Conservation (phyloP, 768 basidiomycete genomes). For the Gloeostereum incarnatum region DNA sequence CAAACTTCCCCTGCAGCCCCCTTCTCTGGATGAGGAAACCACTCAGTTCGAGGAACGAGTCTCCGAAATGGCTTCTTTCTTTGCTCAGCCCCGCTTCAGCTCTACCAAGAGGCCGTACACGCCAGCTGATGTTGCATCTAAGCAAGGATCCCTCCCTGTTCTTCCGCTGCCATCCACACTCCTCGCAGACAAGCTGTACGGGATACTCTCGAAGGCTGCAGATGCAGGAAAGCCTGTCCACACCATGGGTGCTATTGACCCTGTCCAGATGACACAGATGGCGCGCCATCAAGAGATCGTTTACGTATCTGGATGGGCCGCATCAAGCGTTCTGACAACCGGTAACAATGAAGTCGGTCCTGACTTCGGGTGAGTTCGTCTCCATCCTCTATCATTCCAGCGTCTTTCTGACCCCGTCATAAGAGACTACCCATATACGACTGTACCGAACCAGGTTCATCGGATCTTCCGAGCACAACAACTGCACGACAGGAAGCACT, state of each 20-base stretch:
- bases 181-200: slow-evolving; percentile 83
- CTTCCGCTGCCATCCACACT: slow-evolving; percentile 66
- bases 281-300: slow-evolving; percentile 77
- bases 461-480: slow-evolving; percentile 87
- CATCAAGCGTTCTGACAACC: slow-evolving; percentile 79
- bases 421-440: slow-evolving; percentile 93
- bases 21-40: slow-evolving; percentile 46
- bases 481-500: slow-evolving; percentile 88
- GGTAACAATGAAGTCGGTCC: slow-evolving; percentile 90
- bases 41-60: slow-evolving; percentile 52
- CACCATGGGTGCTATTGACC: slow-evolving; percentile 91
- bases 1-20: slow-evolving; percentile 48
- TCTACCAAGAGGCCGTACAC: slow-evolving; percentile 73
- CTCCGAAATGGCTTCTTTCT: slow-evolving; percentile 63
- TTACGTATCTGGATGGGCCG: slow-evolving; percentile 92
- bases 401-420: slow-evolving; percentile 1
- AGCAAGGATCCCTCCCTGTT: slow-evolving; percentile 82
- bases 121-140: slow-evolving; percentile 70
- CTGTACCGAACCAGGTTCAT: slow-evolving; percentile 93
- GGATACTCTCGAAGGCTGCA: slow-evolving; percentile 52
- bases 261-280: slow-evolving; percentile 94
- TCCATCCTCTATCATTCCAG: background rate
- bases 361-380: slow-evolving; percentile 69
- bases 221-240: slow-evolving; percentile 64
- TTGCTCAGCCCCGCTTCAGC: slow-evolving; percentile 64